phyloP scores from a whole-genome alignment of 768 basidiomycete genomes.

The Lanmaoa rubissima region DNA sequence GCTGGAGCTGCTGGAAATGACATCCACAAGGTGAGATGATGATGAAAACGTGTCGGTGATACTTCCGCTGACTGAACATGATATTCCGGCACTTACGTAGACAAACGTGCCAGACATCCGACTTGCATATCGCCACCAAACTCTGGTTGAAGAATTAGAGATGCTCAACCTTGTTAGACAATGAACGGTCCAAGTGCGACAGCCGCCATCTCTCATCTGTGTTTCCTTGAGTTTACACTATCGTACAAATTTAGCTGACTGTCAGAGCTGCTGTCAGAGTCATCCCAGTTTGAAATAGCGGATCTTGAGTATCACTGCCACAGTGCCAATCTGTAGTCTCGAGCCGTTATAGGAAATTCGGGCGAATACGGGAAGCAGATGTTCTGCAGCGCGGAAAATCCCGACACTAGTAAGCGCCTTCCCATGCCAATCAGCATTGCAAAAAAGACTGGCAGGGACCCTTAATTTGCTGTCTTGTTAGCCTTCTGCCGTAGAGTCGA shows the following conservation, averaged over 20 bases:
- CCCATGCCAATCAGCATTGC: not conserved
- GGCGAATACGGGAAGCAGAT: no score
- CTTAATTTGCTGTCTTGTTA: not conserved
- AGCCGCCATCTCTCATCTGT: not conserved
- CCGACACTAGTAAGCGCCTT: no score
- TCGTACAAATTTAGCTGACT: not conserved
- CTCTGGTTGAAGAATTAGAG: slow-evolving; percentile 80
- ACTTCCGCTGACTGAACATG: slow-evolving; percentile 7
- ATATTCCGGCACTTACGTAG: slow-evolving; percentile 35
- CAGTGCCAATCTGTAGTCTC: no score
- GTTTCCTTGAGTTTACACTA: not conserved
- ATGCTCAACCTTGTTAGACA: slow-evolving; percentile 46
- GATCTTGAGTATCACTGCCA: not conserved
- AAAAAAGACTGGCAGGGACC: not conserved
- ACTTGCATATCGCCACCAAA: slow-evolving; percentile 87
- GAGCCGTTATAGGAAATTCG: no score
- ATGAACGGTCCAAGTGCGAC: not conserved
- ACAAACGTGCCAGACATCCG: slow-evolving; percentile 97
- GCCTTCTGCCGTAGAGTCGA: no score
- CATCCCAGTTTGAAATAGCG: not conserved
- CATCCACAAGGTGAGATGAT: slow-evolving; percentile 75
- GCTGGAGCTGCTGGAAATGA: slow-evolving; percentile 93
- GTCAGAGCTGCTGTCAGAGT: not conserved
- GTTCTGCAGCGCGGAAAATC: no score
- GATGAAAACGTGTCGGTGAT: not conserved